Evolutionary conservation across 441 rosid species (phyloP).

Genomic region (Populus hybrid): DNA sequence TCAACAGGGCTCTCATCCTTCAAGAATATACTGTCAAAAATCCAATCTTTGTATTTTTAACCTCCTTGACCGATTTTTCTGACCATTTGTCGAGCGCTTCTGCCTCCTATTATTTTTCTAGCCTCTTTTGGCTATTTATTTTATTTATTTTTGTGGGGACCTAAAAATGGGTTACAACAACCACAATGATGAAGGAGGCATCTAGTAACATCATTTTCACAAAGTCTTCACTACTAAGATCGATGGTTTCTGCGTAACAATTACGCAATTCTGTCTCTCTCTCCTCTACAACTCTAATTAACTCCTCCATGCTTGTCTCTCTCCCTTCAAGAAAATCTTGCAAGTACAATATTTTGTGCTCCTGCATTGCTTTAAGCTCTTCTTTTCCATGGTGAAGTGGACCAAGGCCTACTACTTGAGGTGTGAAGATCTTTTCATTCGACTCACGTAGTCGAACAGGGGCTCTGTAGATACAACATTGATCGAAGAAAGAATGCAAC

Average conservation of each 20-base stretch:
- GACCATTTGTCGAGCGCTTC: too few relatives aligned
- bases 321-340: conserved; percentile 6
- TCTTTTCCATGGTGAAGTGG: conserved; percentile 6
- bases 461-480: neutral
- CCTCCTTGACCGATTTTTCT: too few relatives aligned
- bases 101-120: too few relatives aligned
- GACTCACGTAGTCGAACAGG: neutral
- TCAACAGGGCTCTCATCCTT: too few relatives aligned
- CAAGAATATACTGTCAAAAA: too few relatives aligned
- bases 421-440: neutral
- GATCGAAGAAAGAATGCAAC: too few relatives aligned
- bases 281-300: neutral
- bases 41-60: too few relatives aligned
- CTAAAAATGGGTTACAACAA: too few relatives aligned
- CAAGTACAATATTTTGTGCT: neutral
- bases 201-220: conserved; percentile 1
- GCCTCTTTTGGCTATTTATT: too few relatives aligned
- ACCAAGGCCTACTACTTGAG: neutral
- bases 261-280: neutral
- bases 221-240: neutral
- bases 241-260: conserved; percentile 18
- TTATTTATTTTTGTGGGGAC: too few relatives aligned
- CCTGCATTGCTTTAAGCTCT: neutral
- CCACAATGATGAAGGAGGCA: neutral
- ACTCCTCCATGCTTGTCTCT: neutral